Conservation (phyloP, 495 filamentous ascomycete genomes). For the Tuber microsphaerosporum region DNA sequence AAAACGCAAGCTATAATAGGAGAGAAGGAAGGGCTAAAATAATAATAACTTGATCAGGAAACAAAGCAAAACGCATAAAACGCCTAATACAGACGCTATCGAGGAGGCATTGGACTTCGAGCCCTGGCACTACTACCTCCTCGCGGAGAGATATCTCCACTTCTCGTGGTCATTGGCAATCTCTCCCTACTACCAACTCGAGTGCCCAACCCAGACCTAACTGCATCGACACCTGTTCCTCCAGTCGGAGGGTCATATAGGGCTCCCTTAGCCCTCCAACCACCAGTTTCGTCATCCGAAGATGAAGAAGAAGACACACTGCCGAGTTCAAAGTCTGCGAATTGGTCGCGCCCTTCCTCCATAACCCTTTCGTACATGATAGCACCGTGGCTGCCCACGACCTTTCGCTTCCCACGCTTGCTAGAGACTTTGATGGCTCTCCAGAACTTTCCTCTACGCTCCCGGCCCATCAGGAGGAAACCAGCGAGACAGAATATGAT, state of each 20-base stretch:
- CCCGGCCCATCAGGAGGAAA: conserved; percentile 61
- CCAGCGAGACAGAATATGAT: conserved; percentile 56
- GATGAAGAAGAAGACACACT: conserved; percentile 49
- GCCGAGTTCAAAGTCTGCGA: conserved; percentile 63
- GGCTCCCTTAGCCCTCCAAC: conserved; percentile 52
- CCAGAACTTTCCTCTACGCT: conserved; percentile 61
- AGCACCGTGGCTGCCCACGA: conserved; percentile 49
- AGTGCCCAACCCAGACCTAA: conserved; percentile 60
- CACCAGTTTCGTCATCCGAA: conserved; percentile 52
- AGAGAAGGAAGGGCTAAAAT: conserved; percentile 18
- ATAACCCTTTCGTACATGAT: conserved; percentile 73
- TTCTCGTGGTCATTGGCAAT: conserved; percentile 50
- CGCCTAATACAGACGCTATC: conserved; percentile 42
- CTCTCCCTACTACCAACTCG: conserved; percentile 77
- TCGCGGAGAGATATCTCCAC: conserved; percentile 57
- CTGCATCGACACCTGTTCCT: conserved; percentile 41
- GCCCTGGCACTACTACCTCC: conserved; percentile 44
- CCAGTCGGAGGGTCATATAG: conserved; percentile 51
- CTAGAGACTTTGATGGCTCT: conserved; percentile 52
- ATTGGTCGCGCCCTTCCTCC: conserved; percentile 59
- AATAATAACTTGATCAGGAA: conserved; percentile 12
- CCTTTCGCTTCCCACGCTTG: conserved; percentile 51
- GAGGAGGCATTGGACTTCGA: conserved; percentile 57
- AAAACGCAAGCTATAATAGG: conserved; percentile 30
- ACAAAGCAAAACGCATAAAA: background rate